Evolutionary conservation across 2,329 filamentous ascomycete genomes (phyloP).

Genomic region (Scleromitrula shiraiana): DNA sequence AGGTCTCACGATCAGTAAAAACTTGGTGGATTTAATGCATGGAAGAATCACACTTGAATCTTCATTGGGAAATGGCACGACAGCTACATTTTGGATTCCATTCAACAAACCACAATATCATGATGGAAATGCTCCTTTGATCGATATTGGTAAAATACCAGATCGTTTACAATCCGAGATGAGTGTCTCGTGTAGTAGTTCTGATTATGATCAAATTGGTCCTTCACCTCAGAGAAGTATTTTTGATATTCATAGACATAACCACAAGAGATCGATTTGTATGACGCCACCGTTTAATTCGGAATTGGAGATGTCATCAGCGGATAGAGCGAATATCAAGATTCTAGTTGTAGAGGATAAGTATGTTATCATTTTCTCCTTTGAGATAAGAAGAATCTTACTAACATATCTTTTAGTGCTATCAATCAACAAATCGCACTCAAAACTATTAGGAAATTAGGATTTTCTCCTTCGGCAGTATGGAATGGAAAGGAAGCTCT

Average conservation of each 20-base stretch:
- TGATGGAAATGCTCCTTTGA: conserved; percentile 41
- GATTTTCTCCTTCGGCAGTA: conserved; percentile 61
- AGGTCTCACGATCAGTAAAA: conserved; percentile 74
- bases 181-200: conserved; percentile 59
- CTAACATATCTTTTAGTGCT: conserved; percentile 31
- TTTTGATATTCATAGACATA: conserved; percentile 10
- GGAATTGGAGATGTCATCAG: conserved; percentile 42
- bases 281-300: conserved; percentile 28
- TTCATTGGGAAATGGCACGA: conserved; percentile 58
- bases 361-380: conserved; percentile 36
- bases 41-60: conserved; percentile 67
- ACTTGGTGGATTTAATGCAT: conserved; percentile 70
- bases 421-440: conserved; percentile 72
- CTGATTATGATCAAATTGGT: conserved; percentile 44
- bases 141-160: conserved; percentile 56
- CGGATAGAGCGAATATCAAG: conserved; percentile 55
- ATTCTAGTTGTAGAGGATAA: conserved; percentile 80
- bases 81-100: conserved; percentile 67
- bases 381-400: neutral
- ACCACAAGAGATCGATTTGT: conserved; percentile 14
- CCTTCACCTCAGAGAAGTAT: conserved; percentile 35
- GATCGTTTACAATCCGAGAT: conserved; percentile 58
- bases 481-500: conserved; percentile 76
- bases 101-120: conserved; percentile 61
- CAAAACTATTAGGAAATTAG: conserved; percentile 65